phyloP scores from a whole-genome alignment of 495 filamentous ascomycete genomes.

The Pyrenula aspistea region DNA sequence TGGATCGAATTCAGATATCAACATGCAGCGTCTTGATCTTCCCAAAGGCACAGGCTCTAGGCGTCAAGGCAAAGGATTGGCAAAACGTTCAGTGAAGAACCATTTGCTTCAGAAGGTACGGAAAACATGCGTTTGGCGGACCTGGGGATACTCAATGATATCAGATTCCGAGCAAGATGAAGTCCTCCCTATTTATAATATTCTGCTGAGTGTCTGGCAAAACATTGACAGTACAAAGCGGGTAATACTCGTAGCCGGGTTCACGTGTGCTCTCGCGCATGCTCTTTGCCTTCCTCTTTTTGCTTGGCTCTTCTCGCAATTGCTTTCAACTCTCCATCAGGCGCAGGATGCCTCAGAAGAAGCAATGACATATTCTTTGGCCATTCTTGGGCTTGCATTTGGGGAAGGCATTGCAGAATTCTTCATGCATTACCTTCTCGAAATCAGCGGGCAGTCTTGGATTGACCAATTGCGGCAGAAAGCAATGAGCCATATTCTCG shows the following conservation, averaged over 20 bases:
- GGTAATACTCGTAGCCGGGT: slow-evolving; percentile 45
- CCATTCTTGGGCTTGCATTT: slow-evolving; percentile 55
- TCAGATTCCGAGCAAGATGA: too few species aligned
- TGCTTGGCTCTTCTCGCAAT: slow-evolving; percentile 62
- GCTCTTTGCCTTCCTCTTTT: slow-evolving; percentile 66
- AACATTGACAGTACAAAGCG: slow-evolving; percentile 38
- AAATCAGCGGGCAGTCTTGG: slow-evolving; percentile 66
- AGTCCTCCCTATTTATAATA: slow-evolving; percentile 42
- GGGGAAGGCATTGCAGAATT: slow-evolving; percentile 54
- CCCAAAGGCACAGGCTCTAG: neutral
- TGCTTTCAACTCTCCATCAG: slow-evolving; percentile 58
- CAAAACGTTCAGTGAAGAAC: neutral
- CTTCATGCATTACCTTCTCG: slow-evolving; percentile 56
- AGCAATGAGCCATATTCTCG: slow-evolving; percentile 58
- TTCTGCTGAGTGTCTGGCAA: slow-evolving; percentile 68
- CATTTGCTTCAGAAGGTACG: neutral
- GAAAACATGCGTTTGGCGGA: too few species aligned
- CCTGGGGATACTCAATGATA: too few species aligned
- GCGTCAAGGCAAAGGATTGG: neutral
- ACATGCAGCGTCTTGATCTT: too few species aligned
- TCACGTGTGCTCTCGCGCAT: slow-evolving; percentile 48
- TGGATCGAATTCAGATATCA: too few species aligned
- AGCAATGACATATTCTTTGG: slow-evolving; percentile 54
- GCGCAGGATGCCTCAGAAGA: slow-evolving; percentile 23
- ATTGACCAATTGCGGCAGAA: slow-evolving; percentile 56